These are phyloP conservation scores for Cinnamomum micranthum DNA, from an alignment of 164 flowering plant genomes.

Conservation along the genomic window DNA sequence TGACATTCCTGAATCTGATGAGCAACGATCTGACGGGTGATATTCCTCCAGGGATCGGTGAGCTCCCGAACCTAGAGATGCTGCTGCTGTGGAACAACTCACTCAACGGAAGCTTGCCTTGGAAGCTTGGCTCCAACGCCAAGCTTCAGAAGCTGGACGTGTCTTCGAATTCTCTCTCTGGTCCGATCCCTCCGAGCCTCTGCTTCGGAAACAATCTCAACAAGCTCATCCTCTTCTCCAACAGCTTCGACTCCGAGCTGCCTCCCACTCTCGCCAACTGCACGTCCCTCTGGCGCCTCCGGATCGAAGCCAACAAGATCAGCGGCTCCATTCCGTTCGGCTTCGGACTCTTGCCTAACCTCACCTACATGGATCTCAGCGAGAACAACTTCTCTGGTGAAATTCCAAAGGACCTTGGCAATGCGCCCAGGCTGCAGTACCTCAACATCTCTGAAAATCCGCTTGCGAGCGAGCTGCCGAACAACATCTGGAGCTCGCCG, in stretches of 20 bases:
- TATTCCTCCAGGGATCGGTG: conserved; percentile 63
- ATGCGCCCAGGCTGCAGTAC: conserved; percentile 36
- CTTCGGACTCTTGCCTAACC: conserved; percentile 50
- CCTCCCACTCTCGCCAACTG: conserved; percentile 58
- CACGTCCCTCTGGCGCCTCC: conserved; percentile 48
- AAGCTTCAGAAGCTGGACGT: conserved; percentile 60
- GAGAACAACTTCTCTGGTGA: conserved; percentile 57
- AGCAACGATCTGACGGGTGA: conserved; percentile 55
- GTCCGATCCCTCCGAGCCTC: conserved; percentile 65
- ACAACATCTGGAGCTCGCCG: conserved; percentile 63
- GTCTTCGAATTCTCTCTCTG: conserved; percentile 63
- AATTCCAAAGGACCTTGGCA: conserved; percentile 62
- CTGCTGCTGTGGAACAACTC: conserved; percentile 75
- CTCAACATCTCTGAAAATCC: conserved; percentile 63
- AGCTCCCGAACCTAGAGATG: conserved; percentile 55
- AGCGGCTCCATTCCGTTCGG: conserved; percentile 72
- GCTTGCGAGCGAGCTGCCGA: conserved; percentile 41
- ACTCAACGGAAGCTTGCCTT: conserved; percentile 59
- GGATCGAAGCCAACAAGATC: conserved; percentile 57
- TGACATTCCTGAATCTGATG: conserved; percentile 45
- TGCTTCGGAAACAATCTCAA: conserved; percentile 58
- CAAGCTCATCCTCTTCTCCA: conserved; percentile 71
- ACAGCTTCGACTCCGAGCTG: conserved; percentile 41
- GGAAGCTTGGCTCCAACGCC: conserved; percentile 55
- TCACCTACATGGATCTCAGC: conserved; percentile 69